Percentiles rank a stretch among this genome's conserved stretches.
Conservation (phyloP, 805 yeast genomes). For the Ogataea nitratoaversa region DNA sequence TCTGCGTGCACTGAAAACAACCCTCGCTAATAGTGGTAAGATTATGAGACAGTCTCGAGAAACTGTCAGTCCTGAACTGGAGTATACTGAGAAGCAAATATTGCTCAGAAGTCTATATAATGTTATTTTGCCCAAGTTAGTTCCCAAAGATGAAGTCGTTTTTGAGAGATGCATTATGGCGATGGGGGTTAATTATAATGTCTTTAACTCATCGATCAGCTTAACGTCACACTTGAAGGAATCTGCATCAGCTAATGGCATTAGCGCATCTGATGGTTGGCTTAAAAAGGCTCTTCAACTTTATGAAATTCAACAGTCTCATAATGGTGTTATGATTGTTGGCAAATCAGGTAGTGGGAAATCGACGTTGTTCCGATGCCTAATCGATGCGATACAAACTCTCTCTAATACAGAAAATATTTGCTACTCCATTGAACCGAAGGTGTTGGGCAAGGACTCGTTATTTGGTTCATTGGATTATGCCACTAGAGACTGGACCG, state of each 20-base stretch:
- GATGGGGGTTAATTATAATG: conserved; percentile 23
- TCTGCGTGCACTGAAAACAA: conserved; percentile 70
- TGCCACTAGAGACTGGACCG: conserved; percentile 87
- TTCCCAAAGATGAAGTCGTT: conserved; percentile 44
- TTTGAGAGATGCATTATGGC: conserved; percentile 27
- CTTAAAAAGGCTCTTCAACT: conserved; percentile 56
- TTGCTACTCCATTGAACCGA: conserved; percentile 61
- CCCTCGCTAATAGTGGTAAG: conserved; percentile 55
- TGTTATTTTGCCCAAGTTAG: conserved; percentile 64
- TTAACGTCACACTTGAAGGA: conserved; percentile 26
- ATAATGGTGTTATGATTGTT: conserved; percentile 77
- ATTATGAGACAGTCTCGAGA: conserved; percentile 22
- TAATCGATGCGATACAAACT: conserved; percentile 40
- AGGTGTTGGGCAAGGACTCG: conserved; percentile 60
- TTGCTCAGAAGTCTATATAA: conserved; percentile 53
- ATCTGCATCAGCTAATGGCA: conserved; percentile 31
- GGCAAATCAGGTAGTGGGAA: conserved; percentile 81
- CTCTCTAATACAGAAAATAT: conserved; percentile 32
- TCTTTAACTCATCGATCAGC: conserved; percentile 10
- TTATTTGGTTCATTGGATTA: conserved; percentile 70
- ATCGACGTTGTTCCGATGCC: conserved; percentile 45
- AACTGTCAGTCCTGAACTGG: too few relatives aligned
- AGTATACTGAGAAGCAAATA: conserved; percentile 31
- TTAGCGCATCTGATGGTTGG: conserved; percentile 39
- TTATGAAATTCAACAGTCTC: conserved; percentile 52